Percentiles rank a stretch among this genome's conserved stretches.
phyloP scores from a whole-genome alignment of 495 filamentous ascomycete species.

The Cercophora scortea region DNA sequence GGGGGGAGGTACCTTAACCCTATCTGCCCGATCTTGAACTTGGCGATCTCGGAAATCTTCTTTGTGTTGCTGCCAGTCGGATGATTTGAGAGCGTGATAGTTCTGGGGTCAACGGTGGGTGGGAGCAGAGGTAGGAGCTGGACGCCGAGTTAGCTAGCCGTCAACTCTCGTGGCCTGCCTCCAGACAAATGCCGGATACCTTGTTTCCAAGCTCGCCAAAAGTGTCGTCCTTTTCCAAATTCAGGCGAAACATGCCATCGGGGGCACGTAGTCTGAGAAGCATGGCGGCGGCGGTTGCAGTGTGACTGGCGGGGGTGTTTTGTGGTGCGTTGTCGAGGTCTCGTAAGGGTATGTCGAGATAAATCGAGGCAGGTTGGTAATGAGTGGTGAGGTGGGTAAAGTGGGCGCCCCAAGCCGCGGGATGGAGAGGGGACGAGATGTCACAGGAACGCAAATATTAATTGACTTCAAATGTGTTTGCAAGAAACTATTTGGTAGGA shows the following conservation, averaged over 20 bases:
- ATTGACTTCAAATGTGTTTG: too few relatives aligned
- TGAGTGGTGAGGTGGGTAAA: not conserved
- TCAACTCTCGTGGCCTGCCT: too few relatives aligned
- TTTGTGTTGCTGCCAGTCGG: conserved; percentile 69
- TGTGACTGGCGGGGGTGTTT: not conserved
- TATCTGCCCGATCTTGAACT: conserved; percentile 59
- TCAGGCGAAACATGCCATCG: conserved; percentile 64
- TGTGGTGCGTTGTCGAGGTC: not conserved
- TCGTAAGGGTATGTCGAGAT: not conserved
- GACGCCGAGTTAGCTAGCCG: conserved; percentile 1
- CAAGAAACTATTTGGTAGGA: too few relatives aligned
- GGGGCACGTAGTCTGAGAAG: conserved; percentile 60
- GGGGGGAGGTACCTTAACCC: conserved; percentile 52
- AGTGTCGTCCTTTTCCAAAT: conserved; percentile 49
- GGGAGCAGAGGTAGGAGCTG: conserved; percentile 40
- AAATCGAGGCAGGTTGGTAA: too few relatives aligned
- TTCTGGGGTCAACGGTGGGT: conserved; percentile 59
- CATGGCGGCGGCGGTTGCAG: conserved; percentile 35
- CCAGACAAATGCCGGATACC: conserved; percentile 18
- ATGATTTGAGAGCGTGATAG: conserved; percentile 72
- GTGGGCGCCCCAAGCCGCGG: not conserved
- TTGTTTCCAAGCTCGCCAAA: conserved; percentile 44
- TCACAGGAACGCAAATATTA: too few relatives aligned
- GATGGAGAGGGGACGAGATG: too few relatives aligned
- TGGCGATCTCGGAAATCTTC: conserved; percentile 55